Evolutionary conservation across 1,284 basidiomycete species (phyloP).

Genomic region (Ceratobasidium sp.): DNA sequence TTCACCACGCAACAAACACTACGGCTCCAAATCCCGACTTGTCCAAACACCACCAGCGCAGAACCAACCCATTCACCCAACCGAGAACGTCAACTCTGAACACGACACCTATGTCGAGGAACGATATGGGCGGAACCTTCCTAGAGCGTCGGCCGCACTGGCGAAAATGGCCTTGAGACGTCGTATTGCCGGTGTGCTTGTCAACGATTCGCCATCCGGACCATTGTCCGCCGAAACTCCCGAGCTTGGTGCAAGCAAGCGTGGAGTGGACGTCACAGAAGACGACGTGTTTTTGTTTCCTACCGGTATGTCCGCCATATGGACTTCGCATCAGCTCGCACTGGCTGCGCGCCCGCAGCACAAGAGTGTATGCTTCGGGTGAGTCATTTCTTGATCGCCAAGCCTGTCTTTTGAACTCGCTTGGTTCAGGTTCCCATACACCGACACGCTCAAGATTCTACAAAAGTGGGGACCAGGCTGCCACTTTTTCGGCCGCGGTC

Average conservation of each 20-base stretch:
- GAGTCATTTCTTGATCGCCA: constrained; percentile 49
- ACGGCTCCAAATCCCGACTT: constrained; percentile 47
- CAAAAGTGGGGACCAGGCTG: constrained; percentile 98
- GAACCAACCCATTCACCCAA: constrained; percentile 45
- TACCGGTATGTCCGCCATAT: constrained; percentile 93
- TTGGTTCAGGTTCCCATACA: constrained; percentile 83
- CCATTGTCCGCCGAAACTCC: constrained; percentile 32
- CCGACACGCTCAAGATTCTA: constrained; percentile 95
- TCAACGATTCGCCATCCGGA: constrained; percentile 58
- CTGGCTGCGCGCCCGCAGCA: constrained; percentile 60
- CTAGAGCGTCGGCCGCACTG: constrained; percentile 70
- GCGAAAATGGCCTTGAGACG: constrained; percentile 88
- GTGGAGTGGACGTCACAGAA: constrained; percentile 67
- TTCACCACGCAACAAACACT: constrained; percentile 65
- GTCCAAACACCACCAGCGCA: constrained; percentile 38
- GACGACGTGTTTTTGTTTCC: constrained; percentile 89
- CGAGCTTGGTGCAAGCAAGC: constrained; percentile 42
- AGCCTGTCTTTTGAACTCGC: background rate
- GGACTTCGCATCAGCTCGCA: constrained; percentile 82
- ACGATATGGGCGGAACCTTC: constrained; percentile 92
- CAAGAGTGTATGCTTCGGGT: constrained; percentile 96
- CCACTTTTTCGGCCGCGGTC: constrained; percentile 86
- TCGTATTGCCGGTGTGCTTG: constrained; percentile 86
- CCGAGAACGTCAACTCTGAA: constrained; percentile 55
- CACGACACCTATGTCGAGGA: constrained; percentile 78